phyloP scores from a whole-genome alignment of 306 rosid genomes.

The Canavalia ensiformis region DNA sequence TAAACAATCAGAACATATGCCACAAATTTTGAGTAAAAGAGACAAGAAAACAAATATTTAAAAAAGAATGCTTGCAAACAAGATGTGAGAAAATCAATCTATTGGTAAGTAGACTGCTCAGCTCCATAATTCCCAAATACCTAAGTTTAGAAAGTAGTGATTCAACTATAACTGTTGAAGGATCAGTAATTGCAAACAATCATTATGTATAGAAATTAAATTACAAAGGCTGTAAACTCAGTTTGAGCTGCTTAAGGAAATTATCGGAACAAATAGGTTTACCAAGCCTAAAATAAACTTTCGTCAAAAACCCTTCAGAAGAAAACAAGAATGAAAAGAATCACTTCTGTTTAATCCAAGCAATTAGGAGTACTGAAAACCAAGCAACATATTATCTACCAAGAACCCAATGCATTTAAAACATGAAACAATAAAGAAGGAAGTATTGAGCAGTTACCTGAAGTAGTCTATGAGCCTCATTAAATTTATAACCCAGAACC shows the following conservation, averaged over 20 bases:
- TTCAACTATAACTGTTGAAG: conserved; percentile 4
- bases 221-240: conserved; percentile 21
- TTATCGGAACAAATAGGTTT: conserved; percentile 20
- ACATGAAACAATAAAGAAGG: conserved; percentile 12
- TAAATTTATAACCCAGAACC: conserved; percentile 84
- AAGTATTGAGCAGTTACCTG: conserved; percentile 64
- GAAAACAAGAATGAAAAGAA: conserved; percentile 2
- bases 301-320: background rate
- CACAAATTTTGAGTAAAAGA: conserved; percentile 1
- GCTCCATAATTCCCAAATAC: conserved; percentile 44
- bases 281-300: conserved; percentile 23
- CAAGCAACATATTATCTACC: conserved; percentile 26
- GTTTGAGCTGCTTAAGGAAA: conserved; percentile 18
- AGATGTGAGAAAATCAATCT: conserved; percentile 27
- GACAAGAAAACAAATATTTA: conserved; percentile 21
- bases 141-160: conserved; percentile 36
- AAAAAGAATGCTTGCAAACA: conserved; percentile 28
- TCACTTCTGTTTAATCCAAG: conserved; percentile 15
- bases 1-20: conserved; percentile 27
- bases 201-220: conserved; percentile 25
- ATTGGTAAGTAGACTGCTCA: conserved; percentile 28
- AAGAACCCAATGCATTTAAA: conserved; percentile 35
- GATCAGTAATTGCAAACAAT: conserved; percentile 4
- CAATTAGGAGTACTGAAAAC: conserved; percentile 14
- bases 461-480: conserved; percentile 68